phyloP scores from a whole-genome alignment of 805 yeast species.

The Metschnikowia amazonensis region DNA sequence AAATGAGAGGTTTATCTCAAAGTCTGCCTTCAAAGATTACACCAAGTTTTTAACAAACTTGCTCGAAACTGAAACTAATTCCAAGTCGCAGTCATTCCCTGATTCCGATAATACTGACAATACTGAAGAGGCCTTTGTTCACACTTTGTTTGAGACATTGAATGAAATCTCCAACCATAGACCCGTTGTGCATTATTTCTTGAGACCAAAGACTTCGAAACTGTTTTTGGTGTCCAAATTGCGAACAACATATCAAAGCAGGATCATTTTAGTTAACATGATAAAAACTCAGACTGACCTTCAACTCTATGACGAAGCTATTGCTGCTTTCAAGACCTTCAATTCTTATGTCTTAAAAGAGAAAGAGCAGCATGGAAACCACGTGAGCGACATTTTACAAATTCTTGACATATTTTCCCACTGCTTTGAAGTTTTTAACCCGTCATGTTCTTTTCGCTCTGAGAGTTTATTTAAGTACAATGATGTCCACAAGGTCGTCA shows the following conservation, averaged over 20 bases:
- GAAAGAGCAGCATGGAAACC: conserved; percentile 28
- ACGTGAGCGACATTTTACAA: conserved; percentile 29
- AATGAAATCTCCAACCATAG: conserved; percentile 20
- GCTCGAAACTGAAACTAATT: conserved; percentile 11
- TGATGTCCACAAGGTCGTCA: conserved; percentile 20
- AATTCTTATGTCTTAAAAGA: conserved; percentile 32
- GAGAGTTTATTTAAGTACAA: conserved; percentile 26
- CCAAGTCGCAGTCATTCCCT: conserved; percentile 24
- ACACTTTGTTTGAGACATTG: conserved; percentile 30
- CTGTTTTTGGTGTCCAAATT: conserved; percentile 29
- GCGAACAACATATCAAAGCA: conserved; percentile 36
- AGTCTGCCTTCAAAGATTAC: conserved; percentile 26
- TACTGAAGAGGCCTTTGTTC: conserved; percentile 24
- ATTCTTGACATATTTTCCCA: conserved; percentile 32
- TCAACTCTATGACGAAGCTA: conserved; percentile 41
- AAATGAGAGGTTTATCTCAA: conserved; percentile 15
- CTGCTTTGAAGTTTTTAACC: conserved; percentile 35
- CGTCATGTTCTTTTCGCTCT: conserved; percentile 26
- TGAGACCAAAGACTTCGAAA: conserved; percentile 26
- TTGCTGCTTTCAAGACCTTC: conserved; percentile 40
- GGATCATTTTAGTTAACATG: conserved; percentile 29
- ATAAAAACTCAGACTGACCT: conserved; percentile 31
- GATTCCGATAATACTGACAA: conserved; percentile 23
- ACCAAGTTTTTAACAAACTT: conserved; percentile 23
- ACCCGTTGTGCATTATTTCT: conserved; percentile 10